A percentile compares a stretch with the other conserved stretches of the same genome.
Conservation (phyloP, 441 rosid genomes). For the Arabidopsis hybrid region DNA sequence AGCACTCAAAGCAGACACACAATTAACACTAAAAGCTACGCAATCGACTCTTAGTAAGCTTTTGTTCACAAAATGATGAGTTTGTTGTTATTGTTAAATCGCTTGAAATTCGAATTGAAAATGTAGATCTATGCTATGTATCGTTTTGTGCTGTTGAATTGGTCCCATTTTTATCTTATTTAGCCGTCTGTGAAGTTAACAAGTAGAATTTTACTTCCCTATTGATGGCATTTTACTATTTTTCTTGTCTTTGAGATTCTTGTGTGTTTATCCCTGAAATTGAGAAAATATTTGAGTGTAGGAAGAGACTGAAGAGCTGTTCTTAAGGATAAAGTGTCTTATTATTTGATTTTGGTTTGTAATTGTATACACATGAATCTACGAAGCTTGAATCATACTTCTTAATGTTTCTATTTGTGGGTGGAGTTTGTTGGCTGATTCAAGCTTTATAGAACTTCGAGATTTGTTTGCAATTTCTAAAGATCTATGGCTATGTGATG, state of each 20-base stretch:
- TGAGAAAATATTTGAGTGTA: background rate
- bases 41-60: too few species aligned
- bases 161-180: background rate
- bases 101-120: slow-evolving; percentile 10
- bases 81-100: slow-evolving; percentile 16
- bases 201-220: slow-evolving; percentile 1
- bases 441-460: slow-evolving; percentile 12
- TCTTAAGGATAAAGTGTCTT: background rate
- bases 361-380: background rate
- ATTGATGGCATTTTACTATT: background rate
- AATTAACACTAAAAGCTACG: too few species aligned
- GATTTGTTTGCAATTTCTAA: background rate
- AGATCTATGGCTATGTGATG: background rate
- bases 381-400: background rate
- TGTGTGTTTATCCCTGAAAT: background rate
- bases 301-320: background rate
- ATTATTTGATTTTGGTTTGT: slow-evolving; percentile 11
- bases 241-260: background rate
- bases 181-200: slow-evolving; percentile 29
- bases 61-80: too few species aligned
- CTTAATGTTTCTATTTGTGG: background rate
- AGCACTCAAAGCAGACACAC: too few species aligned
- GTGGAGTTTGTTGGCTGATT: slow-evolving; percentile 18
- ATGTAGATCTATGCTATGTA: slow-evolving; percentile 35
- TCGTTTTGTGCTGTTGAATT: slow-evolving; percentile 12